These are phyloP conservation scores for Coffea humblotiana DNA, from an alignment of 305 asterid genomes.

Conservation along the genomic window DNA sequence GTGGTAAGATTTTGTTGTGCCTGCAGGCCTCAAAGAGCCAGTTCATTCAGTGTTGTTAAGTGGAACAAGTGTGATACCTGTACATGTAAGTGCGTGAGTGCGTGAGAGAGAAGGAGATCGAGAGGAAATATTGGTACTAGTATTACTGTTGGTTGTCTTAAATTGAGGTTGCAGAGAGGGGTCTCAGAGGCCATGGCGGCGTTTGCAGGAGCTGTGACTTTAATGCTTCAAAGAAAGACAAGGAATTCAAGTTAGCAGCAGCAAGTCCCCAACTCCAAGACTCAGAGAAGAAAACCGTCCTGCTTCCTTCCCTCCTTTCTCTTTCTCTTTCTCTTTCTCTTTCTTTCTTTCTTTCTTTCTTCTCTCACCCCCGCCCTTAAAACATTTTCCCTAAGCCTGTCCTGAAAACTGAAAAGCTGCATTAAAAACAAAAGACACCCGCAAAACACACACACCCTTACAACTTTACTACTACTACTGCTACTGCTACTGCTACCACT, in stretches of 20 bases:
- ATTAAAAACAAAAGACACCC: slow-evolving; percentile 10
- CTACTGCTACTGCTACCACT: neutral
- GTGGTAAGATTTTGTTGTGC: slow-evolving; percentile 33
- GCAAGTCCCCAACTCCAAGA: slow-evolving; percentile 2
- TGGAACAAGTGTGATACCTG: slow-evolving; percentile 20
- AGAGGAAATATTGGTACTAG: slow-evolving; percentile 21
- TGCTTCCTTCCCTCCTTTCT: slow-evolving; percentile 5
- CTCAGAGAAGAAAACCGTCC: slow-evolving; percentile 16
- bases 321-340: neutral
- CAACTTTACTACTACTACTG: neutral
- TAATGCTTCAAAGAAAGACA: slow-evolving; percentile 54
- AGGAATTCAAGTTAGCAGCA: slow-evolving; percentile 29
- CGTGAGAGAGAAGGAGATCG: slow-evolving; percentile 17
- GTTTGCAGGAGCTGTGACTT: slow-evolving; percentile 80
- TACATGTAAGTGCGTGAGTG: slow-evolving; percentile 5
- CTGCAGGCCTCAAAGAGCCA: slow-evolving; percentile 5
- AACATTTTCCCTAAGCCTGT: slow-evolving; percentile 32
- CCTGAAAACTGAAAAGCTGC: slow-evolving; percentile 40
- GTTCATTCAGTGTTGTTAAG: slow-evolving; percentile 9
- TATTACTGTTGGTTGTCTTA: slow-evolving; percentile 42
- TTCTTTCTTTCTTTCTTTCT: neutral
- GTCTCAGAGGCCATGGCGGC: slow-evolving; percentile 92
- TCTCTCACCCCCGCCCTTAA: slow-evolving; percentile 15
- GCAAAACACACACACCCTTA: neutral
- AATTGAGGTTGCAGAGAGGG: slow-evolving; percentile 66